phyloP scores from a whole-genome alignment of 768 basidiomycete genomes.

The Albatrellus ellisii region DNA sequence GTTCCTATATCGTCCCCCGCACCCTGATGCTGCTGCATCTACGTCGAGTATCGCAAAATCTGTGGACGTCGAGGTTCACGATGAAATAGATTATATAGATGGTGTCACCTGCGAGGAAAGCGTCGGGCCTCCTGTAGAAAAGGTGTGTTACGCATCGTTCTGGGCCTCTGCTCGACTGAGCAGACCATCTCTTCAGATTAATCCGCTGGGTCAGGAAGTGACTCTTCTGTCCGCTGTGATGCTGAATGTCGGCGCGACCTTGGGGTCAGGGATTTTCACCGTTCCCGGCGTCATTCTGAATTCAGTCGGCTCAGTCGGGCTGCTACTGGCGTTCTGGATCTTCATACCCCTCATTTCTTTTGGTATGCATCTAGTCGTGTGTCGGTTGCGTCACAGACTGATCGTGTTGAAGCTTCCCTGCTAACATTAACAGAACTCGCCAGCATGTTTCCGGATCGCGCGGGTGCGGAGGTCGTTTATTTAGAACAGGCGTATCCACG shows the following conservation, averaged over 20 bases:
- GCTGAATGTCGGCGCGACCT: constrained; percentile 14
- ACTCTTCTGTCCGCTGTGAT: constrained; percentile 14
- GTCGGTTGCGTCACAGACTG: constrained; percentile 11
- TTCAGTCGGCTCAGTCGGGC: constrained; percentile 17
- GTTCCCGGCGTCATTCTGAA: constrained; percentile 18
- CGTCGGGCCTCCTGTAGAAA: constrained; percentile 12
- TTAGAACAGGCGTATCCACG: constrained; percentile 30
- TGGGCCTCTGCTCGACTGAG: neutral
- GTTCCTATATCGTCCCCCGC: no score
- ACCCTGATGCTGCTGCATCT: neutral
- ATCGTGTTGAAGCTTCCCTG: constrained; percentile 3
- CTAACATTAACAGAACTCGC: constrained; percentile 28
- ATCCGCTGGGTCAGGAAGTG: constrained; percentile 16
- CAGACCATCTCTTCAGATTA: constrained; percentile 5
- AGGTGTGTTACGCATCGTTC: constrained; percentile 1
- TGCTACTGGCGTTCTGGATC: constrained; percentile 19
- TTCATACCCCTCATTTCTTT: constrained; percentile 16
- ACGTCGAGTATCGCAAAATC: neutral
- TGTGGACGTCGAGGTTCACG: constrained; percentile 6
- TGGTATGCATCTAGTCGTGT: constrained; percentile 10
- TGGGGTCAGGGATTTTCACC: constrained; percentile 20
- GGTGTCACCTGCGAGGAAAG: neutral
- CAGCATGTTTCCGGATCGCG: constrained; percentile 34
- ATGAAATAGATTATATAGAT: neutral
- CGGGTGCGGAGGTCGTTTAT: constrained; percentile 37